Evolutionary conservation across 495 filamentous ascomycete species (phyloP).

Genomic region (Penicillium daleae): DNA sequence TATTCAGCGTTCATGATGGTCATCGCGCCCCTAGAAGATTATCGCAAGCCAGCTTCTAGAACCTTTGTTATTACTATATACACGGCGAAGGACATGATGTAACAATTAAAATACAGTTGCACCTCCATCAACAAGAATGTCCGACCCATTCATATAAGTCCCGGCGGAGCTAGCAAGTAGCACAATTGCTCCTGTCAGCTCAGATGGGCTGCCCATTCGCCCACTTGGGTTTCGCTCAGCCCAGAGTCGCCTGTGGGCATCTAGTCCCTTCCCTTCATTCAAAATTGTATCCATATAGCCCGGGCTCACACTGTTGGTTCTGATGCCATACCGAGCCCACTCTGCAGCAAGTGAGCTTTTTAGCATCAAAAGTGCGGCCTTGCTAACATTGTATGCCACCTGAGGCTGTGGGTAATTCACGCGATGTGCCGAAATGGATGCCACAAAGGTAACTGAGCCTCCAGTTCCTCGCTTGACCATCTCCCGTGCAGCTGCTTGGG

Average conservation of each 20-base stretch:
- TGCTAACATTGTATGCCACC: constrained; percentile 71
- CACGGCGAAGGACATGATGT: not conserved
- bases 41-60: not conserved
- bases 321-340: constrained; percentile 65
- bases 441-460: constrained; percentile 68
- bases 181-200: constrained; percentile 78
- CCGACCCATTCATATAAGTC: constrained; percentile 77
- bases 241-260: constrained; percentile 75
- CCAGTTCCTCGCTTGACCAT: constrained; percentile 55
- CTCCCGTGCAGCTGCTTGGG: constrained; percentile 63
- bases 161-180: constrained; percentile 76
- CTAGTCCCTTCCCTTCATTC: constrained; percentile 47
- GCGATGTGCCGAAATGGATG: constrained; percentile 67
- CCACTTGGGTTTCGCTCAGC: constrained; percentile 71
- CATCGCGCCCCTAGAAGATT: not conserved
- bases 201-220: constrained; percentile 72
- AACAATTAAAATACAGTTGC: constrained; percentile 18
- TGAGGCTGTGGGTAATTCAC: constrained; percentile 74
- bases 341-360: constrained; percentile 66
- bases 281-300: constrained; percentile 85
- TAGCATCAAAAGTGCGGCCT: constrained; percentile 63
- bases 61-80: not conserved
- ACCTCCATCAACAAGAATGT: constrained; percentile 61
- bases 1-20: not conserved
- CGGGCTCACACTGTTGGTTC: constrained; percentile 70